Percentiles rank a stretch among this genome's conserved stretches.
Evolutionary conservation across 2,329 filamentous ascomycete genomes (phyloP).

Genomic region (Didymellaceae sp.): DNA sequence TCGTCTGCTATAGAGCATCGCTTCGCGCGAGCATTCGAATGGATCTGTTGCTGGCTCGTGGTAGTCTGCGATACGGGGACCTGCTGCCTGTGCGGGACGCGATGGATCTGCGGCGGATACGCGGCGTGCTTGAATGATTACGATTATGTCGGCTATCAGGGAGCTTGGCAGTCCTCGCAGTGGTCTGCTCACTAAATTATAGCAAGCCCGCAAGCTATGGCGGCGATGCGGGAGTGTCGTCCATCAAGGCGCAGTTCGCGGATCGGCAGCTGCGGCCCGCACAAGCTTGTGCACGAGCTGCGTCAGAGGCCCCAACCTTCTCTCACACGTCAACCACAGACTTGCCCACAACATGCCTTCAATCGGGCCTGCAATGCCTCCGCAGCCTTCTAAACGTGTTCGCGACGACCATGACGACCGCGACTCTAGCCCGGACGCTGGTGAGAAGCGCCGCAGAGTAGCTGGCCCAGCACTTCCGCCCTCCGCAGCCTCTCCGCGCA

Average conservation of each 20-base stretch:
- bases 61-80: not conserved
- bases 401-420: slow-evolving; percentile 53
- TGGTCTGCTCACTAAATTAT: not conserved
- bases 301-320: not conserved
- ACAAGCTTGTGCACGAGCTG: slow-evolving; percentile 15
- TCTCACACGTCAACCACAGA: not conserved
- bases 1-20: slow-evolving; percentile 59
- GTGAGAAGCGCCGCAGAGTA: slow-evolving; percentile 60
- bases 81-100: not conserved
- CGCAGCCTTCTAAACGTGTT: slow-evolving; percentile 65
- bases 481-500: slow-evolving; percentile 40
- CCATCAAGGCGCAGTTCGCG: slow-evolving; percentile 3
- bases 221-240: slow-evolving; percentile 20
- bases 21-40: slow-evolving; percentile 47
- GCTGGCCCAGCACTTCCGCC: slow-evolving; percentile 65
- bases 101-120: not conserved
- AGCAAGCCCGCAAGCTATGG: slow-evolving; percentile 3
- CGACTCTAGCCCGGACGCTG: slow-evolving; percentile 49
- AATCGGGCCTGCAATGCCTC: slow-evolving; percentile 73
- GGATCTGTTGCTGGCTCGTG: not conserved
- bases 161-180: not conserved
- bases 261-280: slow-evolving; percentile 26
- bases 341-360: slow-evolving; percentile 60
- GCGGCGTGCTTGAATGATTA: no score
- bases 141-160: not conserved